Evolutionary conservation across 1,284 basidiomycete species (phyloP).

Genomic region (Moniliophthora roreri): DNA sequence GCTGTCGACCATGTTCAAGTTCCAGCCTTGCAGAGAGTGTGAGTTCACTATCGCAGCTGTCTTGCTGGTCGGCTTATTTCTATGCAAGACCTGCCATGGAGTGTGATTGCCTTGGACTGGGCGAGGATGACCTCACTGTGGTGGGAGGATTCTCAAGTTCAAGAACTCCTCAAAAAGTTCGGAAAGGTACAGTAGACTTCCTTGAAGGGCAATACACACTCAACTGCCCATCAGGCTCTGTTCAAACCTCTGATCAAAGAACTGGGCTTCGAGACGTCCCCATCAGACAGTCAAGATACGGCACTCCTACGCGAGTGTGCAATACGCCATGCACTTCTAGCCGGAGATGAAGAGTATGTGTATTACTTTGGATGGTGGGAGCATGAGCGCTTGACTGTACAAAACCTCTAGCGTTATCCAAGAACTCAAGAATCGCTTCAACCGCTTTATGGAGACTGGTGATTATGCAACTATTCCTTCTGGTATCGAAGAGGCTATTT

Average conservation of each 20-base stretch:
- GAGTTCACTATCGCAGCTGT: constrained; percentile 25
- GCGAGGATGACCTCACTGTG: constrained; percentile 66
- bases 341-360: constrained; percentile 57
- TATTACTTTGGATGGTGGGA: not conserved
- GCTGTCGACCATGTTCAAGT: constrained; percentile 68
- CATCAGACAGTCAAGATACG: constrained; percentile 70
- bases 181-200: constrained; percentile 46
- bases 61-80: constrained; percentile 6
- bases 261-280: constrained; percentile 79
- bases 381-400: constrained; percentile 1
- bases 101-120: constrained; percentile 60
- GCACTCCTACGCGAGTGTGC: constrained; percentile 81
- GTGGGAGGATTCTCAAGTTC: constrained; percentile 79
- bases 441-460: constrained; percentile 60
- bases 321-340: constrained; percentile 65
- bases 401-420: constrained; percentile 56
- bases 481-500: constrained; percentile 58
- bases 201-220: not conserved
- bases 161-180: constrained; percentile 64
- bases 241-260: constrained; percentile 80
- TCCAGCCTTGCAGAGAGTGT: constrained; percentile 79
- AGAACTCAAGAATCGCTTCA: constrained; percentile 78
- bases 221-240: constrained; percentile 45
- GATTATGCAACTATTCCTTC: constrained; percentile 82
- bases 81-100: constrained; percentile 68